Evolutionary conservation across 2,329 filamentous ascomycete genomes (phyloP).

Genomic region (Alternaria viburni): DNA sequence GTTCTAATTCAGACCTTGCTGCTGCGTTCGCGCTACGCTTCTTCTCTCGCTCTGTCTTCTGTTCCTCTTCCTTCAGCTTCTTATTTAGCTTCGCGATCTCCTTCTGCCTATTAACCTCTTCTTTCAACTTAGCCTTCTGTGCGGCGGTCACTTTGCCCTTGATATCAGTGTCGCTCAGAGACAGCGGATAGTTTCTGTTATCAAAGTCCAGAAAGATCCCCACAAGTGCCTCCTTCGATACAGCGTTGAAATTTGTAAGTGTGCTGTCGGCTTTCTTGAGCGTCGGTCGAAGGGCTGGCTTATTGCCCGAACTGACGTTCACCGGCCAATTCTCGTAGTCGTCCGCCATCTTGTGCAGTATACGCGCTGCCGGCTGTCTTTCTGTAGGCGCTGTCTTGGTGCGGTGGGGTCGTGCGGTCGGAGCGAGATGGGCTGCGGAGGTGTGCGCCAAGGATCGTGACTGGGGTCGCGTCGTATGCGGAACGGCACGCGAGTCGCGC

Average conservation of each 20-base stretch:
- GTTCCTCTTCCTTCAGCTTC: not conserved
- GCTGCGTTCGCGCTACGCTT: not conserved
- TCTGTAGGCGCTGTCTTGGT: not conserved
- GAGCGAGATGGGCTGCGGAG: not conserved
- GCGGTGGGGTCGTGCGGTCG: fast-evolving
- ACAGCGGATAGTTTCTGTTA: not conserved
- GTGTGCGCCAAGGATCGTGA: not conserved
- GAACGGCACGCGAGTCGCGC: not conserved
- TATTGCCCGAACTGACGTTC: not conserved
- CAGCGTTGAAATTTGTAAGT: not conserved
- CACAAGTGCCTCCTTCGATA: not conserved
- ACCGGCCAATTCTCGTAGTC: not conserved
- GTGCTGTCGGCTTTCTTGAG: not conserved
- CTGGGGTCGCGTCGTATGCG: not conserved
- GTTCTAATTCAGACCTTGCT: not conserved
- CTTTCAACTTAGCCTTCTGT: not conserved
- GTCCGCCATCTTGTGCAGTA: not conserved
- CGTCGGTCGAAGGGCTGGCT: not conserved
- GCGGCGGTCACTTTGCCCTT: not conserved
- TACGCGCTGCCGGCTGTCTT: not conserved
- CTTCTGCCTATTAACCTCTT: not conserved
- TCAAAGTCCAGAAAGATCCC: not conserved
- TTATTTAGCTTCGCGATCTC: not conserved
- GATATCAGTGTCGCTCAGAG: not conserved
- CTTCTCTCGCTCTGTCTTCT: not conserved